Evolutionary conservation across 768 basidiomycete species (phyloP).

Genomic region (Hypholoma sublateritium): DNA sequence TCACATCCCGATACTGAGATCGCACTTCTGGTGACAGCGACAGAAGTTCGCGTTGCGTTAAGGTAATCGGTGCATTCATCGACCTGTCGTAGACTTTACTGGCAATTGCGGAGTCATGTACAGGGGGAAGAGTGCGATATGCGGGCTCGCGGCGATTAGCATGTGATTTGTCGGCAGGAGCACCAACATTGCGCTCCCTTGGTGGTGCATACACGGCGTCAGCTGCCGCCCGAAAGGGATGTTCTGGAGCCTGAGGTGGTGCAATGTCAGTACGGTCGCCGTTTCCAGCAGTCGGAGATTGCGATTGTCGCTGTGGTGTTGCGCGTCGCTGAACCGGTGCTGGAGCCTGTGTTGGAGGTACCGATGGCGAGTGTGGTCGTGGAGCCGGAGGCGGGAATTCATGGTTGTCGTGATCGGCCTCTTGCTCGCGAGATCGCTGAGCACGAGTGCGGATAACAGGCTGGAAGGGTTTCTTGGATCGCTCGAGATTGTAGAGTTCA

Average conservation of each 20-base stretch:
- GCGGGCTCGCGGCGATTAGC: slow-evolving; percentile 12
- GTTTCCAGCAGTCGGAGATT: too few relatives aligned
- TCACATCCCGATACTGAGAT: not conserved
- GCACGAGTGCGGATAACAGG: slow-evolving; percentile 7
- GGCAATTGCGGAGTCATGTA: slow-evolving; percentile 17
- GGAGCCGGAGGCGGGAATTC: too few relatives aligned
- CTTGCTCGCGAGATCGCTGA: not conserved
- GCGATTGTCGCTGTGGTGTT: too few relatives aligned
- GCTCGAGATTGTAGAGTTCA: slow-evolving; percentile 8
- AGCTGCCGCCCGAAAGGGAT: slow-evolving; percentile 14
- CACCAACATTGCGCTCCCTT: slow-evolving; percentile 9
- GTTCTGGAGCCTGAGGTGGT: not conserved
- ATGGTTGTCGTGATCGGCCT: too few relatives aligned
- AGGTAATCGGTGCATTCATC: slow-evolving; percentile 15
- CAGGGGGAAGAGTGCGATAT: slow-evolving; percentile 16
- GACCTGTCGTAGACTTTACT: slow-evolving; percentile 11
- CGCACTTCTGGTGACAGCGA: slow-evolving; percentile 18
- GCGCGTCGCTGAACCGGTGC: too few relatives aligned
- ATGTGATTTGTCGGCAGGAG: slow-evolving; percentile 5
- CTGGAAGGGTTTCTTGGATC: slow-evolving; percentile 1
- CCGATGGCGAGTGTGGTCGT: too few relatives aligned
- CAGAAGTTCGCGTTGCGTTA: slow-evolving; percentile 18
- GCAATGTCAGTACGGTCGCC: too few relatives aligned
- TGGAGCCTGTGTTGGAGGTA: too few relatives aligned
- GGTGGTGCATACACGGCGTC: slow-evolving; percentile 19